These are phyloP conservation scores for Eucalyptus regnans DNA, from an alignment of 345 rosid genomes.

Conservation along the genomic window DNA sequence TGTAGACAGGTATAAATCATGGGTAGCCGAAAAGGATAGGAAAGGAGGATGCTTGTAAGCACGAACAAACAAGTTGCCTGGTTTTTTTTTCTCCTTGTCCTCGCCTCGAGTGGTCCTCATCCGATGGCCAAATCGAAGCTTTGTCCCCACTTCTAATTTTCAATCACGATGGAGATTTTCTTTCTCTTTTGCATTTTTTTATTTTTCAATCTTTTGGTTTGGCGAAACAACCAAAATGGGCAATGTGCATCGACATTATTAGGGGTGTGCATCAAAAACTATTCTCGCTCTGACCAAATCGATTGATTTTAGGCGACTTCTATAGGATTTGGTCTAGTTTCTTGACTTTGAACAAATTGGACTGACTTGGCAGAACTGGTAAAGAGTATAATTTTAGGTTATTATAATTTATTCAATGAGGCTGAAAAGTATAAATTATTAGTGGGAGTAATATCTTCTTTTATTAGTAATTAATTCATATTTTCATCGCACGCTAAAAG, in stretches of 20 bases:
- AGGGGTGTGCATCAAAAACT: neutral
- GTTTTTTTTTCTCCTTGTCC: neutral
- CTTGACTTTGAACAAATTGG: neutral
- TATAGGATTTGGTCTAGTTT: too few relatives aligned
- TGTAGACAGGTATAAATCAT: neutral
- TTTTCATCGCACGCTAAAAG: accelerated
- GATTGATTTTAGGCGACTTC: neutral
- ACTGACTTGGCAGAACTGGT: accelerated
- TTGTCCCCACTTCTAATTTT: neutral
- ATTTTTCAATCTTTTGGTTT: neutral
- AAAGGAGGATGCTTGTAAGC: neutral
- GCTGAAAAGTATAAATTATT: too few relatives aligned
- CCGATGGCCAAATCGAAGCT: neutral
- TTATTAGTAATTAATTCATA: neutral
- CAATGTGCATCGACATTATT: accelerated
- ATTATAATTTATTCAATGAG: too few relatives aligned
- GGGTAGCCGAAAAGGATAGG: neutral
- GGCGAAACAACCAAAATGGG: neutral
- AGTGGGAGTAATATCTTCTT: too few relatives aligned
- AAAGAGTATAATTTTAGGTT: too few relatives aligned
- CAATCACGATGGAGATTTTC: neutral
- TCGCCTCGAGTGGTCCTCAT: neutral
- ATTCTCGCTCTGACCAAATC: accelerated
- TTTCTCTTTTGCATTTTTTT: neutral
- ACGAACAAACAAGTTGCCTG: neutral